Evolutionary conservation across 164 flowering plant species (phyloP).

Genomic region (Kalanchoe fedtschenkoi): DNA sequence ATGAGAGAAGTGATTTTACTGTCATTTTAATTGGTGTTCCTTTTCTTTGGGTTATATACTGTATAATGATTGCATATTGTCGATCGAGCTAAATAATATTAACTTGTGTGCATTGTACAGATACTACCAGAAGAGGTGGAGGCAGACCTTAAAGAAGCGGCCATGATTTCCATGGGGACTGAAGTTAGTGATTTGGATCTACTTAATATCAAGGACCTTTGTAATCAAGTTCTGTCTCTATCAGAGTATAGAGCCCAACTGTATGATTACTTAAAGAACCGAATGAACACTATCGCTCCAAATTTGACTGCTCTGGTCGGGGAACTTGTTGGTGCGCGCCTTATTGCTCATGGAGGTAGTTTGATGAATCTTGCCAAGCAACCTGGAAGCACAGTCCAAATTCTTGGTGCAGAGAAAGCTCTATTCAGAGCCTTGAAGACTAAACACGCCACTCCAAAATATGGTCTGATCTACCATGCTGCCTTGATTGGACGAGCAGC

Average conservation of each 20-base stretch:
- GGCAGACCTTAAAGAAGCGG: constrained; percentile 68
- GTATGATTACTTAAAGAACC: constrained; percentile 70
- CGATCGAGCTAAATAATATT: background rate
- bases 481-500: constrained; percentile 92
- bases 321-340: constrained; percentile 93
- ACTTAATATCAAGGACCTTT: constrained; percentile 67
- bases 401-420: constrained; percentile 95
- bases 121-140: constrained; percentile 69
- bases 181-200: constrained; percentile 89
- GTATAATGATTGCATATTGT: no score
- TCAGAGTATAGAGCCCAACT: constrained; percentile 82
- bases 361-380: constrained; percentile 87
- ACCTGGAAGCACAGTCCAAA: constrained; percentile 90
- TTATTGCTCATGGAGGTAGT: constrained; percentile 93
- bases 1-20: background rate
- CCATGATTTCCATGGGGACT: constrained; percentile 89
- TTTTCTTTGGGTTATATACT: no score
- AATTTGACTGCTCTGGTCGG: constrained; percentile 87
- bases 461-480: constrained; percentile 91
- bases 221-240: constrained; percentile 76
- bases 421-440: constrained; percentile 92
- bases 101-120: constrained; percentile 16
- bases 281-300: constrained; percentile 90
- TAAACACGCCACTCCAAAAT: constrained; percentile 91
- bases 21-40: no score